Evolutionary conservation across 805 yeast genomes (phyloP).

Genomic region (Cyberlindnera galapagoensis): DNA sequence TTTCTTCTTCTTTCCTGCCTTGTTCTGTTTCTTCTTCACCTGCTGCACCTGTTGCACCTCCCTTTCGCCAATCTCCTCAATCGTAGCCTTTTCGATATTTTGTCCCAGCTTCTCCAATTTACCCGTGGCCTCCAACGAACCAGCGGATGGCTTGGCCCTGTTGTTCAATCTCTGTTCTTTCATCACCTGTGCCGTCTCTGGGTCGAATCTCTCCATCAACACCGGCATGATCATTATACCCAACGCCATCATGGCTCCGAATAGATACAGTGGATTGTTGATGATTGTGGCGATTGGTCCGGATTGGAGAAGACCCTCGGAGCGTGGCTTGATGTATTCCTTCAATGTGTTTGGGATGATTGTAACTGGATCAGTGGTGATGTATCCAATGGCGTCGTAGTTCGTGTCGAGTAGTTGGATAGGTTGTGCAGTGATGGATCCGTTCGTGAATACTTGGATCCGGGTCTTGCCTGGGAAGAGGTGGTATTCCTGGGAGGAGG

Average conservation of each 20-base stretch:
- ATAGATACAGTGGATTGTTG: conserved; percentile 32
- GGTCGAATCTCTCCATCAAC: conserved; percentile 33
- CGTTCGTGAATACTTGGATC: conserved; percentile 12
- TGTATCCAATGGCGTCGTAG: conserved; percentile 1
- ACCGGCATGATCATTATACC: conserved; percentile 26
- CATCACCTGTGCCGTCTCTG: conserved; percentile 31
- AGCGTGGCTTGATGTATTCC: conserved; percentile 27
- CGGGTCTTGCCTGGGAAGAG: conserved; percentile 19
- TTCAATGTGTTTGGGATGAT: conserved; percentile 28
- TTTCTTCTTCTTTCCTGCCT: conserved; percentile 1
- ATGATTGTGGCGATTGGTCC: conserved; percentile 33
- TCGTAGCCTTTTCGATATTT: too few species aligned
- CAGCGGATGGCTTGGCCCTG: conserved; percentile 3
- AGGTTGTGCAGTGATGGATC: conserved; percentile 8
- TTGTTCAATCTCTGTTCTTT: conserved; percentile 22
- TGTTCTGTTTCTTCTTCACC: neutral
- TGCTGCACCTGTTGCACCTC: too few species aligned
- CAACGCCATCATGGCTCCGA: conserved; percentile 24
- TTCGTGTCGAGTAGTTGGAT: conserved; percentile 11
- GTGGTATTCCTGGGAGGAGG: conserved; percentile 17
- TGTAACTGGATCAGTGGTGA: conserved; percentile 18
- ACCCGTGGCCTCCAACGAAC: conserved; percentile 6
- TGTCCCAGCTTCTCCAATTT: conserved; percentile 2
- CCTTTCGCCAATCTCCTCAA: neutral
- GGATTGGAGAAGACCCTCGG: conserved; percentile 26